Percentiles rank a stretch among this genome's conserved stretches.
These are phyloP conservation scores for Tricholoma sp. DNA, from an alignment of 768 basidiomycete genomes.

Conservation along the genomic window DNA sequence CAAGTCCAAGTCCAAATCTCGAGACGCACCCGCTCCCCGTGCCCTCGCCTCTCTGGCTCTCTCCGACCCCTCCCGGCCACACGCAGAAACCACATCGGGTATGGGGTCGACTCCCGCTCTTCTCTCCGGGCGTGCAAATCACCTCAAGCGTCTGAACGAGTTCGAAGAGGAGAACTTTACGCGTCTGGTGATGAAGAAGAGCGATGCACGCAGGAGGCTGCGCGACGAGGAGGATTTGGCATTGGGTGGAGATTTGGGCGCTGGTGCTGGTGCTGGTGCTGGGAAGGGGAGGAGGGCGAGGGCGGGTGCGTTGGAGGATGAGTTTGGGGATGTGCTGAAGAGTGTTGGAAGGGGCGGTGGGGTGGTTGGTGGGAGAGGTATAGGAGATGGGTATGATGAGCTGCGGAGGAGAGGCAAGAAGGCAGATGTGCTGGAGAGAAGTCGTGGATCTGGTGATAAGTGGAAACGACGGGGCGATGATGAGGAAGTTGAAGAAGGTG, in stretches of 20 bases:
- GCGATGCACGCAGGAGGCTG: conserved; percentile 63
- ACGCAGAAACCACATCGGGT: conserved; percentile 68
- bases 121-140: conserved; percentile 64
- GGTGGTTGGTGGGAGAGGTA: conserved; percentile 36
- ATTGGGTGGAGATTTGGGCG: conserved; percentile 62
- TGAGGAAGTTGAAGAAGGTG: neutral
- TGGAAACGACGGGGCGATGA: conserved; percentile 14
- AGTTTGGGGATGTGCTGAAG: conserved; percentile 76
- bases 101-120: conserved; percentile 58
- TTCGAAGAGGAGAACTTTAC: conserved; percentile 97
- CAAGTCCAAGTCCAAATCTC: conserved; percentile 44
- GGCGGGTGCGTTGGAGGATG: conserved; percentile 74
- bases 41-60: conserved; percentile 59
- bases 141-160: conserved; percentile 74
- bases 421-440: conserved; percentile 6
- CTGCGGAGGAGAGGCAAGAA: conserved; percentile 4
- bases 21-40: conserved; percentile 54
- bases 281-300: conserved; percentile 50
- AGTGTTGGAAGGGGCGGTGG: conserved; percentile 46
- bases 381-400: conserved; percentile 36
- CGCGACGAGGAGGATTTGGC: conserved; percentile 87
- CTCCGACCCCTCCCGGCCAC: conserved; percentile 66
- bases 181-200: conserved; percentile 86
- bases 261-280: conserved; percentile 33
- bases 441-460: conserved; percentile 9